Conservation (phyloP, 2,329 filamentous ascomycete genomes). For the Domatiomyces catenatus region DNA sequence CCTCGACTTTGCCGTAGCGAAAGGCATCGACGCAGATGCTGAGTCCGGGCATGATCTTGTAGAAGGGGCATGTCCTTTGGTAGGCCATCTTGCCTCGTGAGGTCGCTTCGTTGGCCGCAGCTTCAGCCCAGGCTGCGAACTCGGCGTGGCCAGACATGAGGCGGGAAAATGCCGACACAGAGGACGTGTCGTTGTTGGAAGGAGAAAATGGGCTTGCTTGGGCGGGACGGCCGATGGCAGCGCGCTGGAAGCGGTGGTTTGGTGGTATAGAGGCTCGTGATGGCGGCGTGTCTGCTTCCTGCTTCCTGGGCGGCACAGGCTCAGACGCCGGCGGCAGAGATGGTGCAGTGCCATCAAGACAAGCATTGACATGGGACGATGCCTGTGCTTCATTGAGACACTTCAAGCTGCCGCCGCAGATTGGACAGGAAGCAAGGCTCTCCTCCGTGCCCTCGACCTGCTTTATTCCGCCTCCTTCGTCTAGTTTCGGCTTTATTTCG, state of each 20-base stretch:
- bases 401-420: conserved; percentile 53
- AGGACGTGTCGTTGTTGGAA: conserved; percentile 23
- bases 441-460: conserved; percentile 8
- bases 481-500: conserved; percentile 10
- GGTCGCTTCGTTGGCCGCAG: conserved; percentile 62
- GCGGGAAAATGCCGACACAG: conserved; percentile 67
- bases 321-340: conserved; percentile 32
- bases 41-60: conserved; percentile 91
- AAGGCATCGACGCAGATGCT: conserved; percentile 88
- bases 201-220: conserved; percentile 64
- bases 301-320: conserved; percentile 4
- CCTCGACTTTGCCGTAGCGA: conserved; percentile 81
- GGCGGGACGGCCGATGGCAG: conserved; percentile 58
- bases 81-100: conserved; percentile 75
- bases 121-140: conserved; percentile 74
- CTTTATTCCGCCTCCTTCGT: conserved; percentile 16
- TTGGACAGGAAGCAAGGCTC: conserved; percentile 46
- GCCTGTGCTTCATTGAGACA: conserved; percentile 46
- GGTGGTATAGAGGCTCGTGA: not conserved
- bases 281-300: conserved; percentile 16
- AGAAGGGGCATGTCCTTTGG: conserved; percentile 86
- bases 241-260: conserved; percentile 44
- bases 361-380: conserved; percentile 78
- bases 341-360: conserved; percentile 66
- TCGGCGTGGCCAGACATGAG: conserved; percentile 89